These are phyloP conservation scores for Talaromyces borbonicus DNA, from an alignment of 495 filamentous ascomycete genomes.

Conservation along the genomic window DNA sequence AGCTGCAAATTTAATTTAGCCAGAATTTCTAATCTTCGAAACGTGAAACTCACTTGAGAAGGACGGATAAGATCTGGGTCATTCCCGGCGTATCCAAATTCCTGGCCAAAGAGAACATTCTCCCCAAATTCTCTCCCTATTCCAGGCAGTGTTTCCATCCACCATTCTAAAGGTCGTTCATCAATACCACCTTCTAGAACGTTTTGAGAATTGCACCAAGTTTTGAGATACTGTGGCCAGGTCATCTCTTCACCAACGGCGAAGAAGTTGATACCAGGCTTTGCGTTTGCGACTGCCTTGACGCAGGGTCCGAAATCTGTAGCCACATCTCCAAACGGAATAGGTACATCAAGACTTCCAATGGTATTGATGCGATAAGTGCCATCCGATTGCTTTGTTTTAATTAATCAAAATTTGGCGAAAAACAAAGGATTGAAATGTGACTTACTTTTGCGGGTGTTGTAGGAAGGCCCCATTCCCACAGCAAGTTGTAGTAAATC, in stretches of 20 bases:
- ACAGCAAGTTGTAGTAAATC: slow-evolving; percentile 17
- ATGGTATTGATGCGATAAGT: slow-evolving; percentile 23
- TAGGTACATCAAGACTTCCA: slow-evolving; percentile 4
- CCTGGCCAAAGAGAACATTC: slow-evolving; percentile 21
- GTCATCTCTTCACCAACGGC: slow-evolving; percentile 27
- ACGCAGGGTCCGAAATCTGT: slow-evolving; percentile 1
- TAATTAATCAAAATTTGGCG: slow-evolving; percentile 16
- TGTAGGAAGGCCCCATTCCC: slow-evolving; percentile 11
- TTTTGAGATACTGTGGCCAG: slow-evolving; percentile 28
- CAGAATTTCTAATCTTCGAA: neutral
- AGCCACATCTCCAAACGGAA: neutral
- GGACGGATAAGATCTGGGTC: slow-evolving; percentile 24
- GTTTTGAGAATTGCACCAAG: slow-evolving; percentile 28
- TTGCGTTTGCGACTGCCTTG: neutral
- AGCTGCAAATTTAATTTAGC: slow-evolving; percentile 5
- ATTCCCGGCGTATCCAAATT: slow-evolving; percentile 31
- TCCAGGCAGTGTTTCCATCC: slow-evolving; percentile 24
- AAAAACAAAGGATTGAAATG: slow-evolving; percentile 14
- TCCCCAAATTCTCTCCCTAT: slow-evolving; percentile 27
- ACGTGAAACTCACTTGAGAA: slow-evolving; percentile 14
- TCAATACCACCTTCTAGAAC: slow-evolving; percentile 18
- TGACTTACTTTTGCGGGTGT: slow-evolving; percentile 22
- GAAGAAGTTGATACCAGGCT: slow-evolving; percentile 22
- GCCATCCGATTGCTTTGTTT: slow-evolving; percentile 18
- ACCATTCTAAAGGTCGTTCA: slow-evolving; percentile 17